Evolutionary conservation across 345 rosid genomes (phyloP), one percentile per base, ranked within the genome.

Genomic region (Moricandia moricandioides): DNA sequence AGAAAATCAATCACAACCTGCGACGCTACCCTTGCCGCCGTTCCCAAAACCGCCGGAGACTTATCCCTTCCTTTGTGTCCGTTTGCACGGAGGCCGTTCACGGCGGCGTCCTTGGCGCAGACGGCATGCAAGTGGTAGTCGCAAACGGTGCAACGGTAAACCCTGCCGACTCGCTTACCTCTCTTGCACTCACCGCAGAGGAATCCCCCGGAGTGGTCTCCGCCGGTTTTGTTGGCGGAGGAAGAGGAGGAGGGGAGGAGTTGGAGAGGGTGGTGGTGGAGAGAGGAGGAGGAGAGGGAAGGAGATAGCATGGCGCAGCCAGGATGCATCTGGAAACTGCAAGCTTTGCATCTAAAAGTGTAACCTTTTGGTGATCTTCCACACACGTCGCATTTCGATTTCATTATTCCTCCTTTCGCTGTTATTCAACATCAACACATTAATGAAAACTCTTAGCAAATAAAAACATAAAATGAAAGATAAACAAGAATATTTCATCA

Each of bases 251-350:
- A 2, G 0, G 88, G 82, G 31, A 89, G 16, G 65, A 93, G 82
- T 29, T 60, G 84, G 16, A 93, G 88, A 1, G 81, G 71, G 76
- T 93, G 74, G 75, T 91, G 90, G 9, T 85, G 85, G 70, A 91
- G 98, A 27, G 78, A 71, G 14, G 91, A 57, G 30, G 83, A 76
- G 21, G 81, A 69, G 43, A 89, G 76, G 7, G 86, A 79, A 10
- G 82, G 81, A 13, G 90, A 73, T 51, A 94, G 82, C 89, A 78
- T 88, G 8, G 91, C 86, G 35, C 98, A 94, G 74, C 96, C 83
- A 3, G 98, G 97, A 82, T 94, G 96, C 89, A 94, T 89, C 57
- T 86, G 95, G 76, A 86, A 86, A 54, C 77, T 76, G 51, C 98
- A 91, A 21, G 86, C 83, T 45, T 70, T 79, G 88, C 98, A 94